Evolutionary conservation across 1,284 basidiomycete species (phyloP).

Genomic region (Rhodotorula sp.): DNA sequence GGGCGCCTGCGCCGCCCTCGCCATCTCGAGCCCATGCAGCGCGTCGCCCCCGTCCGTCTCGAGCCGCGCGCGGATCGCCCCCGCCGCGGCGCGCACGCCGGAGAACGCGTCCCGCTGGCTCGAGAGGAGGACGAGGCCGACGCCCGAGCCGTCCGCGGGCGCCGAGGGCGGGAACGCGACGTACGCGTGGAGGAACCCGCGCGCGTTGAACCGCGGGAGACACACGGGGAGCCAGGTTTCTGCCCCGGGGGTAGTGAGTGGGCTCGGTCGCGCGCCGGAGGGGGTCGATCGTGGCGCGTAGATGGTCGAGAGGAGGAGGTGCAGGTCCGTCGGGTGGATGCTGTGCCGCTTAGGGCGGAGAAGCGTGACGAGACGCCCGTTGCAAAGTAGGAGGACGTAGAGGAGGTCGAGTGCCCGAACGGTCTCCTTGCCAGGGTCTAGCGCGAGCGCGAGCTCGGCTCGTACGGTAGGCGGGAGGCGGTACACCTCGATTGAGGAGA

Average conservation of each 20-base stretch:
- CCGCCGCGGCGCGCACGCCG: constrained; percentile 66
- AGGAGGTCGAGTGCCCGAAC: constrained; percentile 73
- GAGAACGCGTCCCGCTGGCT: constrained; percentile 55
- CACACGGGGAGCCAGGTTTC: constrained; percentile 95
- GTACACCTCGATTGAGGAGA: constrained; percentile 43
- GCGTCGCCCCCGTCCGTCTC: not conserved
- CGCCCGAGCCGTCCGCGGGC: not conserved
- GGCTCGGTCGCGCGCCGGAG: constrained; percentile 43
- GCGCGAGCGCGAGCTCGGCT: constrained; percentile 69
- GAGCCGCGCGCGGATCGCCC: constrained; percentile 55
- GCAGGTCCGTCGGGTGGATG: constrained; percentile 75
- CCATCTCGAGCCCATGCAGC: constrained; percentile 63
- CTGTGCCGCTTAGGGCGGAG: constrained; percentile 89
- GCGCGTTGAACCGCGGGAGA: constrained; percentile 88
- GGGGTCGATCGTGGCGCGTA: constrained; percentile 58
- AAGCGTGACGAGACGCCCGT: constrained; percentile 79
- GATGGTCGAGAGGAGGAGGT: constrained; percentile 52
- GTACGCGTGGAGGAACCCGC: constrained; percentile 90
- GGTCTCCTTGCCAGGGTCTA: constrained; percentile 68
- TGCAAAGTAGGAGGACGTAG: constrained; percentile 81
- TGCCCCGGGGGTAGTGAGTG: constrained; percentile 58
- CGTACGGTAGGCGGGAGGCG: constrained; percentile 39
- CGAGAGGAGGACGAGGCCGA: constrained; percentile 55
- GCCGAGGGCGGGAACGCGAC: constrained; percentile 66
- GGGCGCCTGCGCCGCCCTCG: constrained; percentile 57